Evolutionary conservation across 1,139 yeast species (phyloP).

Genomic region (Nakaseomyces bracarensis): DNA sequence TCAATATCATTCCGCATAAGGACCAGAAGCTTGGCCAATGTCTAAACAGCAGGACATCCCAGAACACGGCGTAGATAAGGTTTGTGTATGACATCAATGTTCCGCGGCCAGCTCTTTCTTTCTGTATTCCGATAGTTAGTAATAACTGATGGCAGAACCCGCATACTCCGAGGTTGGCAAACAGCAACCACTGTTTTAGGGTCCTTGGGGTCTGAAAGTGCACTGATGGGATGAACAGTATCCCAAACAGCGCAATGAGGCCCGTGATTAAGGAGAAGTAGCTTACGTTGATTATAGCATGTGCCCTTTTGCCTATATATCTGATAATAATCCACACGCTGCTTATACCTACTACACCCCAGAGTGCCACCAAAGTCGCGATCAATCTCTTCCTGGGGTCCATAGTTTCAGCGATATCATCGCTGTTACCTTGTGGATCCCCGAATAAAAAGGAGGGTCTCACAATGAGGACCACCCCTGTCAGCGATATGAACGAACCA

Average conservation of each 20-base stretch:
- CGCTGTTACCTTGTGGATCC: constrained; percentile 14
- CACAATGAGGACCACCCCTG: constrained; percentile 75
- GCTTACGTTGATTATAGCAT: constrained; percentile 70
- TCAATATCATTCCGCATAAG: constrained; percentile 58
- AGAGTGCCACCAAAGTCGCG: constrained; percentile 58
- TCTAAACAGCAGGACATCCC: constrained; percentile 67
- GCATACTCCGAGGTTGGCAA: constrained; percentile 55
- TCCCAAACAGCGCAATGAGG: constrained; percentile 46
- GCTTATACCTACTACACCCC: constrained; percentile 67
- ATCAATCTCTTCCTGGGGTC: constrained; percentile 30
- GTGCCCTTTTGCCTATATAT: constrained; percentile 68
- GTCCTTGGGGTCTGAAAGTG: constrained; percentile 54
- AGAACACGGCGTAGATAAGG: constrained; percentile 67
- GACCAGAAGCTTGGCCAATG: constrained; percentile 67
- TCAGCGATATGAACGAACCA: constrained; percentile 60
- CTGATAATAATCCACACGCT: constrained; percentile 64
- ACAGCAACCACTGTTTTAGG: constrained; percentile 54
- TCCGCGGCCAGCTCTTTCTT: constrained; percentile 73
- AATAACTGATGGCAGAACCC: constrained; percentile 79
- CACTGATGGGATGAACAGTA: constrained; percentile 51
- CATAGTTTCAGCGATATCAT: constrained; percentile 29
- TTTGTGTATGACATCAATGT: constrained; percentile 68
- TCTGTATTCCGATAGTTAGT: constrained; percentile 74
- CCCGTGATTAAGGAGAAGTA: constrained; percentile 61
- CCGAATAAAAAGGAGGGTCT: constrained; percentile 73